Evolutionary conservation across 495 filamentous ascomycete species (phyloP), one percentile per base, ranked within the genome.

Genomic region (Hypoxylon fragiforme): DNA sequence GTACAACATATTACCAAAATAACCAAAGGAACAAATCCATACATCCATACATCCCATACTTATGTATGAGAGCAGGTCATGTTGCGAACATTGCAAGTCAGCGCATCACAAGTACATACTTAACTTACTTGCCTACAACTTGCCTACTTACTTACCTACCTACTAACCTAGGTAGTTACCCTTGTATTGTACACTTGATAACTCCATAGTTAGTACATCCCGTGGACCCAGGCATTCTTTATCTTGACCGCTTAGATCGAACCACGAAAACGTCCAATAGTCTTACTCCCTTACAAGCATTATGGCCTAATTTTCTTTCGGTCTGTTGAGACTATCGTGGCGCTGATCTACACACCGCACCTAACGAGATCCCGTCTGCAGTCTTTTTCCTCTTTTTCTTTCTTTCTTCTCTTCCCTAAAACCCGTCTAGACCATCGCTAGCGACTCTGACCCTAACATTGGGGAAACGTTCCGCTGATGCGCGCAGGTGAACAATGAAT

Each of bases 191-290:
- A n/a, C n/a, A n/a, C n/a, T n/a, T 32, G 7, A 26, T 44, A 44
- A 31, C 41, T 24, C n/a, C n/a, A n/a, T n/a, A n/a, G n/a, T n/a
- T n/a, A n/a, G n/a, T n/a, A 28, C 4, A 4, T 28, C 24, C 24
- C 24, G 9, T 9, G 24, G 24, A 9, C 9, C 4, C 24, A 28
- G 24, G 24, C 24, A 9, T 43, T 42, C 37, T 41, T 34, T 62
- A 49, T 67, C 62, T 68, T 65, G 65, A 65, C 62, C 62, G 65
- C 65, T 68, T 54, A 59, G 54, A 60, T 62, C 57, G 57, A 50
- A 55, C 54, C 45, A 58, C 41, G 44, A 44, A 41, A 5, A 31
- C 32, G 24, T 50, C 49, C 47, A 62, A 47, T 59, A 42, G 36
- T 34, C 32, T 34, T 9, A 40, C 9, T 47, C 54, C 51, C 57